Evolutionary conservation across 306 rosid species (phyloP), one percentile per base, ranked within the genome.

Genomic region (Abrus precatorius): DNA sequence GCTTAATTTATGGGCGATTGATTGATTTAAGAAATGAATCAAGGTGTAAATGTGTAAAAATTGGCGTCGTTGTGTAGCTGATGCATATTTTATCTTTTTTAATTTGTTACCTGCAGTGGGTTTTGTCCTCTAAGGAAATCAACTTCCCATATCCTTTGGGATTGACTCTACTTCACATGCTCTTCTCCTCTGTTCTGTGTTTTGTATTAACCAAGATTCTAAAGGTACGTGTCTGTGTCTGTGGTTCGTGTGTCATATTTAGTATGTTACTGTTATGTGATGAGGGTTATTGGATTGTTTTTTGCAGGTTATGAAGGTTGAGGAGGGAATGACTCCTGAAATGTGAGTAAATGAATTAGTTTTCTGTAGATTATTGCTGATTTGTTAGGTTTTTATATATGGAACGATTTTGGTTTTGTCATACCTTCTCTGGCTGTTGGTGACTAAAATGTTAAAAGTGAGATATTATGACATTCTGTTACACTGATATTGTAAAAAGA

Each of bases 121-220:
- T 95, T 77, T 87, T 95, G 90, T 95, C 99, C 1, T 95, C 99
- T 8, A 95, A 95, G 89, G 98, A 93, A 84, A 91, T 95, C 80
- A 93, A 95, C 88, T 95, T 95, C 61, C 99, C 99, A 20, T 95
- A 93, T 86, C 99, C 99, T 80, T 90, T 95, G 69, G 99, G 94
- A 7, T 85, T 95, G 91, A 95, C 99, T 74, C 93, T 95, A 47
- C 96, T 95, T 81, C 99, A 95, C 88, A 95, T 95, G 99, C 78
- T 93, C 88, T 95, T 95, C 89, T 95, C 99, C 57, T 93, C 99
- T 20, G 92, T 90, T 84, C 80, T 95, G 76, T 95, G 99, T 83
- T 93, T 93, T 84, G 36, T 84, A 27, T 86, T 95, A 78, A 93
- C 97, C 77, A 95, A 95, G 87, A 83, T 95, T 84, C 84, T 95